phyloP scores from a whole-genome alignment of 1,284 basidiomycete genomes.

The Cutaneotrichosporon sp. region DNA sequence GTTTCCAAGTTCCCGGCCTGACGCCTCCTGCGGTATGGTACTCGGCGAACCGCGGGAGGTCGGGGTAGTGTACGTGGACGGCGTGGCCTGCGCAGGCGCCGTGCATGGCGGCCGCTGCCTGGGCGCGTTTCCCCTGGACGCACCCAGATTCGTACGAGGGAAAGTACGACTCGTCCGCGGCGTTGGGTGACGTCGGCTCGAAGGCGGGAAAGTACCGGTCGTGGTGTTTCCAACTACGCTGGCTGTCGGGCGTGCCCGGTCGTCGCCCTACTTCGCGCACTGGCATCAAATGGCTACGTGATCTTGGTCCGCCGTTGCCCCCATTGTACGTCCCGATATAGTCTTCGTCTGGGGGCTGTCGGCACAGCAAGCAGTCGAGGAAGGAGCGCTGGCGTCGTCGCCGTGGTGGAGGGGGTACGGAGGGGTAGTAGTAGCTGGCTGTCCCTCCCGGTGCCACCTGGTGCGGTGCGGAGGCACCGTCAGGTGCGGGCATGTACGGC shows the following conservation, averaged over 20 bases:
- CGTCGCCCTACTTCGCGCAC: too few relatives aligned
- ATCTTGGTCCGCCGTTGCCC: too few relatives aligned
- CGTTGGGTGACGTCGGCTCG: slow-evolving; percentile 18
- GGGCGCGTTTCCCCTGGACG: not conserved
- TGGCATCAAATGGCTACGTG: not conserved
- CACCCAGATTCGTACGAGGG: not conserved
- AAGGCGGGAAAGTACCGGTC: slow-evolving; percentile 35
- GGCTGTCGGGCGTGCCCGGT: too few relatives aligned
- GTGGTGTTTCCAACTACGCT: slow-evolving; percentile 28
- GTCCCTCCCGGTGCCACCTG: too few relatives aligned
- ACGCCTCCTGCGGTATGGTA: slow-evolving; percentile 17
- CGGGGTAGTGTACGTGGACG: slow-evolving; percentile 31
- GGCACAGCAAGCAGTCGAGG: too few relatives aligned
- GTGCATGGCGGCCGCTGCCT: slow-evolving; percentile 15
- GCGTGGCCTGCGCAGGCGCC: slow-evolving; percentile 19
- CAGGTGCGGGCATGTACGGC: not conserved
- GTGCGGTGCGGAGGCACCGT: not conserved
- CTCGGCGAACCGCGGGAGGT: slow-evolving; percentile 27
- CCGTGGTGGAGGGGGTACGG: too few relatives aligned
- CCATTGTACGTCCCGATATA: not conserved
- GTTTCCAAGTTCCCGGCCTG: slow-evolving; percentile 17
- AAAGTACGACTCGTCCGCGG: not conserved
- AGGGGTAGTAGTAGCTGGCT: too few relatives aligned
- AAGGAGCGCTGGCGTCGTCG: too few relatives aligned
- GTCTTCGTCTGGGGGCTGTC: not conserved